These are phyloP conservation scores for Vitis labrusca DNA, from an alignment of 164 flowering plant species.

Conservation along the genomic window DNA sequence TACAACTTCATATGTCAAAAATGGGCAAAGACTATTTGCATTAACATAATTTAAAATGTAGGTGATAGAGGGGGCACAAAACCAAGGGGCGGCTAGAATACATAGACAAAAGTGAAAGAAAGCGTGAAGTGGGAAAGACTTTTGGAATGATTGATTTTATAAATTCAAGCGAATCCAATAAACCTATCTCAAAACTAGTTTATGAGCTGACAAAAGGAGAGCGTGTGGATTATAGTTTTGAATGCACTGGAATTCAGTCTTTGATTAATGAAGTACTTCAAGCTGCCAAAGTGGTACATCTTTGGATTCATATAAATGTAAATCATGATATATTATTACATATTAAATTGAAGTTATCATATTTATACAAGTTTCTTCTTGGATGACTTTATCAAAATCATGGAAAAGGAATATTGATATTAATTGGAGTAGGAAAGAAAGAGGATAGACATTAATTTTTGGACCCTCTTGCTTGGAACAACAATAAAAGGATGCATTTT, in stretches of 20 bases:
- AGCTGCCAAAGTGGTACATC: slow-evolving; percentile 38
- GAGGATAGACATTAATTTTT: slow-evolving; percentile 12
- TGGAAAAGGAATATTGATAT: slow-evolving; percentile 39
- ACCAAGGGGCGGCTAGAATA: slow-evolving; percentile 41
- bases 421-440: slow-evolving; percentile 26
- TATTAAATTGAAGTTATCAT: no score
- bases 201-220: slow-evolving; percentile 42
- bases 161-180: slow-evolving; percentile 27
- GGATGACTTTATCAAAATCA: slow-evolving; percentile 2
- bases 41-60: no score
- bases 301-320: no score
- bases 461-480: slow-evolving; percentile 24
- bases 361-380: no score
- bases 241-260: slow-evolving; percentile 42
- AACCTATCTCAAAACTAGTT: slow-evolving; percentile 24
- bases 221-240: slow-evolving; percentile 52
- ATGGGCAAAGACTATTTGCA: no score
- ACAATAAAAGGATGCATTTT: slow-evolving; percentile 41
- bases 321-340: no score
- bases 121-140: slow-evolving; percentile 28
- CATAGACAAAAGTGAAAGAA: slow-evolving; percentile 32
- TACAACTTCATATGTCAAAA: no score
- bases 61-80: slow-evolving; percentile 29
- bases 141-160: slow-evolving; percentile 56
- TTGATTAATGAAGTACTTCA: slow-evolving; percentile 38